Conservation (phyloP, 495 filamentous ascomycete species). For the Aspergillus heteromorphus region DNA sequence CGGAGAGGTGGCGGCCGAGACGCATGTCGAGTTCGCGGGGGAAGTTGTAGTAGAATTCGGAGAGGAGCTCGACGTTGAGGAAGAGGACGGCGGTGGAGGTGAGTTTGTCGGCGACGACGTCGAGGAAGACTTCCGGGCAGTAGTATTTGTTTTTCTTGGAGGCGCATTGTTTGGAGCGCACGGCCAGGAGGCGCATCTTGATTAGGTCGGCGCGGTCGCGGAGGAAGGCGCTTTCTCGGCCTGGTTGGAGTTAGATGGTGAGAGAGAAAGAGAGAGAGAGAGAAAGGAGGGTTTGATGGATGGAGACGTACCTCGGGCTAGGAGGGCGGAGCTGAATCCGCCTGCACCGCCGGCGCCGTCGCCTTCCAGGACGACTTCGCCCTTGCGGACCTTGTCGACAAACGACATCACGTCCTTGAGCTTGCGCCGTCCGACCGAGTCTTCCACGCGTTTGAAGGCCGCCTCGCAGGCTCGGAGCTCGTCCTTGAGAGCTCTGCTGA, state of each 20-base stretch:
- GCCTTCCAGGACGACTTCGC: slow-evolving; percentile 77
- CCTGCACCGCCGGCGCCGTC: slow-evolving; percentile 80
- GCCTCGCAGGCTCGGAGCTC: slow-evolving; percentile 79
- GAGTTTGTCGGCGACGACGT: slow-evolving; percentile 93
- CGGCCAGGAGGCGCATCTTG: slow-evolving; percentile 79
- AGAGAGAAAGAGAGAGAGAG: too few relatives aligned
- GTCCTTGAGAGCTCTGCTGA: slow-evolving; percentile 68
- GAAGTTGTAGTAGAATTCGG: slow-evolving; percentile 97
- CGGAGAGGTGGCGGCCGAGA: slow-evolving; percentile 75
- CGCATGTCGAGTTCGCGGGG: slow-evolving; percentile 84
- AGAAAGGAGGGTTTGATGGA: background rate
- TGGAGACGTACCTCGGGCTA: slow-evolving; percentile 62
- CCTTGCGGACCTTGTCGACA: slow-evolving; percentile 80
- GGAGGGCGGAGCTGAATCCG: slow-evolving; percentile 78
- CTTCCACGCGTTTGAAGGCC: slow-evolving; percentile 71
- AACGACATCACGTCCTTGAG: slow-evolving; percentile 85
- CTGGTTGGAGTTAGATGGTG: slow-evolving; percentile 39
- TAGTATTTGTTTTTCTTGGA: slow-evolving; percentile 83
- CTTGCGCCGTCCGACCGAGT: slow-evolving; percentile 69
- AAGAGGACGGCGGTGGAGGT: slow-evolving; percentile 93
- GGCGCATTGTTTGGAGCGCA: slow-evolving; percentile 83
- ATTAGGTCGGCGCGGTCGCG: slow-evolving; percentile 84
- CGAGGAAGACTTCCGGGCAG: slow-evolving; percentile 95
- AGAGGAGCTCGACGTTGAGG: slow-evolving; percentile 93
- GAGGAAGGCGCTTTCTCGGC: slow-evolving; percentile 88